Evolutionary conservation across 208 protist genomes (phyloP).

Genomic region (Trichomonas vaginalis): DNA sequence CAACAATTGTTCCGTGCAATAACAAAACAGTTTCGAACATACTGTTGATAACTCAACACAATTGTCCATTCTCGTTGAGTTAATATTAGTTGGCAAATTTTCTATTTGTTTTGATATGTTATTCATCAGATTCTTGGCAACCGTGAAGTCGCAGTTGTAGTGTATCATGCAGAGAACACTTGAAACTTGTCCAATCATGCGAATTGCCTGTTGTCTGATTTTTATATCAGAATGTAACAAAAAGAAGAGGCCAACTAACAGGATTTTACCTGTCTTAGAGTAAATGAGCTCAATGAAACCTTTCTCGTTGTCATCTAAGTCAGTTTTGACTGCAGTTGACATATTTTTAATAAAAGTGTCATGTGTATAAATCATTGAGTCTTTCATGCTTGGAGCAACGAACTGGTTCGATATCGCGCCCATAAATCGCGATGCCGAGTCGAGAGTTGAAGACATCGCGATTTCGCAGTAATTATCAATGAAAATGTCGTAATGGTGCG

Average conservation of each 20-base stretch:
- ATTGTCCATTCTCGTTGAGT: background rate
- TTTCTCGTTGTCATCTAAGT: background rate
- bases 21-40: background rate
- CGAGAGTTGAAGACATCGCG: background rate
- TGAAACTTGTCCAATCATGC: background rate
- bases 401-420: background rate
- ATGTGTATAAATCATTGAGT: background rate
- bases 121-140: background rate
- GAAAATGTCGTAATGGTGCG: background rate
- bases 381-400: background rate
- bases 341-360: background rate
- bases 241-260: background rate
- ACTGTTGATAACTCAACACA: background rate
- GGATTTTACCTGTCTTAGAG: background rate
- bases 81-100: background rate
- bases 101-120: background rate
- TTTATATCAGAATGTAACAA: background rate
- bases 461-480: background rate
- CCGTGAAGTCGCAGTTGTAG: background rate
- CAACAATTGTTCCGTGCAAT: background rate
- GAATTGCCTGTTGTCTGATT: background rate
- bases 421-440: background rate
- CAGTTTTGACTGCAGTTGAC: background rate
- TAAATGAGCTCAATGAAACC: background rate
- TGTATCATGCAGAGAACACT: background rate